These are phyloP conservation scores for Ascoidea asiatica DNA, from an alignment of 805 yeast species.

Conservation along the genomic window DNA sequence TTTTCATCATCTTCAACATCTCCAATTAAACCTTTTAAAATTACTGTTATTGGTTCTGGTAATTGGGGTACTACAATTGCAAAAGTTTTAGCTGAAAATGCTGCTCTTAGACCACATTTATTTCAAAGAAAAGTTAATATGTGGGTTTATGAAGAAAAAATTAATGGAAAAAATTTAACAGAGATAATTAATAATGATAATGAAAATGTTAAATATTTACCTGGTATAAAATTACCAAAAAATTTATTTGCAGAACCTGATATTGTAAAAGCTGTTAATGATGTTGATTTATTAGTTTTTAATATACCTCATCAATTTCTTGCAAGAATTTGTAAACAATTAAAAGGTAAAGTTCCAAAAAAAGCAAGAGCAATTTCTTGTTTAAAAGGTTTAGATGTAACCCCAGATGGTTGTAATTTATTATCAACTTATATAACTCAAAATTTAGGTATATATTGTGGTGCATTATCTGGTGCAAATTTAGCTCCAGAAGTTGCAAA, in stretches of 20 bases:
- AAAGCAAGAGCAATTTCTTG: constrained; percentile 83
- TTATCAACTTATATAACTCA: constrained; percentile 70
- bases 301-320: constrained; percentile 97
- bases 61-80: constrained; percentile 98
- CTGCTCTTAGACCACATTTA: constrained; percentile 54
- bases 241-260: constrained; percentile 85
- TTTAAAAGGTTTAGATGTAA: constrained; percentile 88
- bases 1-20: neutral
- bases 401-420: constrained; percentile 72
- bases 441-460: constrained; percentile 78
- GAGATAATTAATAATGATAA: constrained; percentile 83
- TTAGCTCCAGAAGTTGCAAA: constrained; percentile 94
- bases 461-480: constrained; percentile 95
- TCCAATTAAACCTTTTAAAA: constrained; percentile 28
- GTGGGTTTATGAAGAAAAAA: constrained; percentile 93
- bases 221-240: constrained; percentile 75
- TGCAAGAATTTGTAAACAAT: constrained; percentile 58
- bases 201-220: constrained; percentile 90
- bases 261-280: constrained; percentile 59
- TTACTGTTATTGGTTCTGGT: constrained; percentile 87
- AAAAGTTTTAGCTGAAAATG: constrained; percentile 84
- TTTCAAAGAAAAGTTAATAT: constrained; percentile 69
- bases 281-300: constrained; percentile 79
- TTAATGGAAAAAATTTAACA: constrained; percentile 70
- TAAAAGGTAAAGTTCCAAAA: constrained; percentile 63